A percentile compares a stretch with the other conserved stretches of the same genome.
Conservation (phyloP, 2,329 filamentous ascomycete species). For the Triangularia verruculosa region DNA sequence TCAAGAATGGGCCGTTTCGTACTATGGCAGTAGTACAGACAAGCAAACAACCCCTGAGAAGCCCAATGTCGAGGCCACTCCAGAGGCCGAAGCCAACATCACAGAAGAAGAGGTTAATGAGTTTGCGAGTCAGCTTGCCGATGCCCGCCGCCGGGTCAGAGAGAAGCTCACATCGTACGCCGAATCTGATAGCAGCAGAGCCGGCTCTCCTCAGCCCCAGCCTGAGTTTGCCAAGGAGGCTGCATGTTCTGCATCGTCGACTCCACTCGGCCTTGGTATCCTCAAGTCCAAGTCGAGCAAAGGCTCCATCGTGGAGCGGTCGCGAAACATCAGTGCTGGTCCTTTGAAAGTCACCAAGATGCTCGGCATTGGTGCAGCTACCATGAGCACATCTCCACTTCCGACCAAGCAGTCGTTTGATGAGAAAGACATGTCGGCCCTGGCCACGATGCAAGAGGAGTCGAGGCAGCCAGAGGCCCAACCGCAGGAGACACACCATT, state of each 20-base stretch:
- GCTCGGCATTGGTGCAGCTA: slow-evolving; percentile 51
- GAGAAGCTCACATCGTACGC: slow-evolving; percentile 69
- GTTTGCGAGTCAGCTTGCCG: slow-evolving; percentile 70
- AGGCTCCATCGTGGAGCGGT: slow-evolving; percentile 57
- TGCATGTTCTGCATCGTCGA: slow-evolving; percentile 18
- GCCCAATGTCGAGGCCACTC: slow-evolving; percentile 7
- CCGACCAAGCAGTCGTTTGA: slow-evolving; percentile 39
- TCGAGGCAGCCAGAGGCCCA: slow-evolving; percentile 5
- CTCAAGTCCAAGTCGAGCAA: slow-evolving; percentile 65
- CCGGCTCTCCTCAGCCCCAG: slow-evolving; percentile 42
- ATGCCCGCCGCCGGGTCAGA: slow-evolving; percentile 67
- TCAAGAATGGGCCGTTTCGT: slow-evolving; percentile 26
- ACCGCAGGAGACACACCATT: slow-evolving; percentile 3
- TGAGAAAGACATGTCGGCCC: slow-evolving; percentile 29
- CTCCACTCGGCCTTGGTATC: slow-evolving; percentile 54
- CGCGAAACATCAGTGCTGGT: slow-evolving; percentile 37
- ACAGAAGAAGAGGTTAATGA: slow-evolving; percentile 60
- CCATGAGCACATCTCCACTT: slow-evolving; percentile 41
- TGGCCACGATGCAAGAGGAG: slow-evolving; percentile 31
- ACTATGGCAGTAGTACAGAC: slow-evolving; percentile 15
- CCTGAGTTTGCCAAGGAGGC: slow-evolving; percentile 36
- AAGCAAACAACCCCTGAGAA: neutral
- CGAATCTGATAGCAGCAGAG: slow-evolving; percentile 54
- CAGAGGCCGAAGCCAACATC: slow-evolving; percentile 24
- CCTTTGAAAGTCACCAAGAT: slow-evolving; percentile 60